Evolutionary conservation across 805 yeast genomes (phyloP).

Genomic region (Wickerhamiella bombiphila): DNA sequence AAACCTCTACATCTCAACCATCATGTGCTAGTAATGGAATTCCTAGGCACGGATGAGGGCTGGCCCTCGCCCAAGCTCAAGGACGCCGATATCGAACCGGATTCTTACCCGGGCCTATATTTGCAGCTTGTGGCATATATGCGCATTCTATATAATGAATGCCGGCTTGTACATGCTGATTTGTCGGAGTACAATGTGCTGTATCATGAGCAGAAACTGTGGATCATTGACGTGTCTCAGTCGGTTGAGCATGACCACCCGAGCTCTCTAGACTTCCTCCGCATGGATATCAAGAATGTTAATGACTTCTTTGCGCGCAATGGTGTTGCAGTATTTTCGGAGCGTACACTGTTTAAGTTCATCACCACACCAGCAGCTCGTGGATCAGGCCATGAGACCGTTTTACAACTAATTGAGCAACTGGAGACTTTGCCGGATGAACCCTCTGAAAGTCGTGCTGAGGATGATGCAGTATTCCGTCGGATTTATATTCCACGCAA

Average conservation of each 20-base stretch:
- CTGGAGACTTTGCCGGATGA: slow-evolving; percentile 18
- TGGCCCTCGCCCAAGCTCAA: slow-evolving; percentile 82
- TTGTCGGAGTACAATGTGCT: slow-evolving; percentile 89
- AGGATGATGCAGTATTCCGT: slow-evolving; percentile 79
- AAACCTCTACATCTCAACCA: slow-evolving; percentile 78
- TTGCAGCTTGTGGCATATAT: slow-evolving; percentile 69
- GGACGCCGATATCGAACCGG: slow-evolving; percentile 56
- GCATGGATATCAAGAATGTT: slow-evolving; percentile 96
- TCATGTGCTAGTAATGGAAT: slow-evolving; percentile 92
- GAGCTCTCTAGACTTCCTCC: slow-evolving; percentile 79
- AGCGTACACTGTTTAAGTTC: slow-evolving; percentile 65
- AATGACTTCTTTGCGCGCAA: slow-evolving; percentile 72
- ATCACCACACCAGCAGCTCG: slow-evolving; percentile 29
- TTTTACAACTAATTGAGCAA: slow-evolving; percentile 16
- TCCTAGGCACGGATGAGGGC: slow-evolving; percentile 56
- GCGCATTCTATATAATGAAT: slow-evolving; percentile 73
- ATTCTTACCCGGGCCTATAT: slow-evolving; percentile 52
- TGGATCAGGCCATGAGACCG: slow-evolving; percentile 28
- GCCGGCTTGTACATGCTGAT: slow-evolving; percentile 93
- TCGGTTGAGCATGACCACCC: slow-evolving; percentile 97
- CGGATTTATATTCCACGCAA: slow-evolving; percentile 68
- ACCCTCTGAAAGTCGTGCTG: slow-evolving; percentile 30
- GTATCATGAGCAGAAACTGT: slow-evolving; percentile 54
- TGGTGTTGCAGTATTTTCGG: slow-evolving; percentile 65
- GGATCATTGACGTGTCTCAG: slow-evolving; percentile 92